Evolutionary conservation across 352 stramenopile species (phyloP), one percentile per base, ranked within the genome.

Genomic region (Phytophthora idaei): DNA sequence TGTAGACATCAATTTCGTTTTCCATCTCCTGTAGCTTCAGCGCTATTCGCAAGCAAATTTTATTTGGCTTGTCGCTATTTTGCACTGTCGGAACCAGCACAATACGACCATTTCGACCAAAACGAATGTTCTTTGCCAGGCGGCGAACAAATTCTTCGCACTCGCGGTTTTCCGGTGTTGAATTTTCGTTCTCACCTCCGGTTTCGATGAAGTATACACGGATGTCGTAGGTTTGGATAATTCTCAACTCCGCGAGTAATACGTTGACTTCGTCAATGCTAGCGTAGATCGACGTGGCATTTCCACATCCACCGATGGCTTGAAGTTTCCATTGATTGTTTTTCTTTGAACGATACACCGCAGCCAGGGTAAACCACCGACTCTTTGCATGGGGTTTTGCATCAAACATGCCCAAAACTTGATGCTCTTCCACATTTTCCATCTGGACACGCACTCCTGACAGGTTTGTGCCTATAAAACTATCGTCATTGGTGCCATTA

Each of bases 181-280:
- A 6, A 5, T 25, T 55, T 59, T 70, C 67, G 7, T 21, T 45
- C 4, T 74, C 49, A 2, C 8, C 45, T 25, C 57, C 62, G 45
- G 21, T 49, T 21, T 32, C 59, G 5, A 65, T 48, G 32, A 74
- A 81, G n/a, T 78, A 69, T 10, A 90, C 64, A 9, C 78, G 39
- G 27, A 91, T 65, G 57, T 90, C 77, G 34, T 91, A 91, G 0
- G 77, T 74, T 57, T 89, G 81, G 10, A 90, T 76, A n/a, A 91
- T 89, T 39, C 73, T 60, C 10, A 74, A 57, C 31, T 79, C 70
- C 5, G 76, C 69, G 3, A 91, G 76, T 8, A 88, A 50, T 3
- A 56, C 45, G 50, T 90, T 83, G n/a, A 91, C 64, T 21, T 80
- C 76, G 28, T 88, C 76, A 5, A 91, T 67, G 34, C 79, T 73